These are phyloP conservation scores for Sanguinoderma infundibulare DNA, from an alignment of 1,284 basidiomycete species.

Conservation along the genomic window DNA sequence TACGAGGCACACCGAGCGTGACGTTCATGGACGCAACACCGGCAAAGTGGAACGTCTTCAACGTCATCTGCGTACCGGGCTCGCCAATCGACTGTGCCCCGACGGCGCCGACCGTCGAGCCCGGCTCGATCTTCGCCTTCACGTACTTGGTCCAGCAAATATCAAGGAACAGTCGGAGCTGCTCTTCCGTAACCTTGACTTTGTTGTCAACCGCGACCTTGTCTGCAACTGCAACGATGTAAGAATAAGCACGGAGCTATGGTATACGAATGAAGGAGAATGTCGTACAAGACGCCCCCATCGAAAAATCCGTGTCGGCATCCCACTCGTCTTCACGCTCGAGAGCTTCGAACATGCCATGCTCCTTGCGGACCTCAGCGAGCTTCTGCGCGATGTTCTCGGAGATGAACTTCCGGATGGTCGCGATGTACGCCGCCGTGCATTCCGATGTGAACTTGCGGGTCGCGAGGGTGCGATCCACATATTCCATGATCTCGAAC, in stretches of 20 bases:
- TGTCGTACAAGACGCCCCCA: constrained; percentile 72
- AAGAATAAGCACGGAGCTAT: not conserved
- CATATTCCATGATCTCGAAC: constrained; percentile 84
- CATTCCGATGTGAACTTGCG: constrained; percentile 72
- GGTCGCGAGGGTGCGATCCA: constrained; percentile 66
- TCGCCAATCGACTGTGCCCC: constrained; percentile 99
- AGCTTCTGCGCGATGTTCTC: constrained; percentile 74
- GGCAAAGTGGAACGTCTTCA: constrained; percentile 99
- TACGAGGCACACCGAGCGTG: constrained; percentile 98
- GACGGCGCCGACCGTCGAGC: constrained; percentile 97
- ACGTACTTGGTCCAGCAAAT: constrained; percentile 92
- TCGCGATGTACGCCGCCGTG: constrained; percentile 78
- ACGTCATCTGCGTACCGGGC: constrained; percentile 99
- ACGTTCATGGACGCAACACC: constrained; percentile 99
- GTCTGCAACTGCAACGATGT: constrained; percentile 51
- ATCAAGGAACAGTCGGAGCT: constrained; percentile 82
- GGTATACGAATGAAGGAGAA: not conserved
- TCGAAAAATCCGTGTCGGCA: constrained; percentile 74
- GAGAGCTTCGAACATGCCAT: constrained; percentile 87
- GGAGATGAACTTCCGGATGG: constrained; percentile 77
- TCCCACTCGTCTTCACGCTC: constrained; percentile 82
- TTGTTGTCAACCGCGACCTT: constrained; percentile 86
- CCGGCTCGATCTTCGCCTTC: constrained; percentile 94
- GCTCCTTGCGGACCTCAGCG: constrained; percentile 70
- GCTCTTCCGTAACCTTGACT: constrained; percentile 86